These are phyloP conservation scores for Cordyceps cateniannulata DNA, from an alignment of 2,329 filamentous ascomycete species.

Conservation along the genomic window DNA sequence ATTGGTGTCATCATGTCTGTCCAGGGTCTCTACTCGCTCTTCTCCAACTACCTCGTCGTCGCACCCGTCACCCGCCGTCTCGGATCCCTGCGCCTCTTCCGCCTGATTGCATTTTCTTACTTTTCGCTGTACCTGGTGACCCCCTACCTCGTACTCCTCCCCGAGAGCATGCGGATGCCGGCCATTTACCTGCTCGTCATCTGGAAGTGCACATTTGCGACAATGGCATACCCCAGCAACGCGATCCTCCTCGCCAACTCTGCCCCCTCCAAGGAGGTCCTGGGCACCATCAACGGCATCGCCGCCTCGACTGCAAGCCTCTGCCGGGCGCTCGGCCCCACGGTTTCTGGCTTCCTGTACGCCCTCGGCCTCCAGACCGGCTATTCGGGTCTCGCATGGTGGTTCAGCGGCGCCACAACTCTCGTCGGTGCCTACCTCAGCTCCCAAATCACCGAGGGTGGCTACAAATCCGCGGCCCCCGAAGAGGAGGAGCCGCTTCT, in stretches of 20 bases:
- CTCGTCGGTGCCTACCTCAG: constrained; percentile 68
- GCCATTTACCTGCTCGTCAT: constrained; percentile 74
- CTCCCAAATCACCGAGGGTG: constrained; percentile 65
- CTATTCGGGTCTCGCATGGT: constrained; percentile 88
- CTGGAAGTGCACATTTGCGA: constrained; percentile 90
- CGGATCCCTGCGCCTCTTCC: constrained; percentile 76
- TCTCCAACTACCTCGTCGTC: constrained; percentile 79
- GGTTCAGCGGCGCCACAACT: constrained; percentile 75
- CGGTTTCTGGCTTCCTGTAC: constrained; percentile 79
- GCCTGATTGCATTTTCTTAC: constrained; percentile 73
- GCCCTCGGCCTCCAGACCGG: constrained; percentile 71
- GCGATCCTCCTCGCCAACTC: constrained; percentile 86
- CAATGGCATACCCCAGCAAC: constrained; percentile 84
- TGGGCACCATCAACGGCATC: constrained; percentile 88
- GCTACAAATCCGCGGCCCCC: constrained; percentile 34
- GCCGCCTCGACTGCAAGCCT: constrained; percentile 87
- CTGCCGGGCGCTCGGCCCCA: constrained; percentile 81
- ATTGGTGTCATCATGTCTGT: constrained; percentile 85
- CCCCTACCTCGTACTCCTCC: constrained; percentile 83
- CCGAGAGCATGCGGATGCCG: constrained; percentile 60
- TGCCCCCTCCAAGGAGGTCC: constrained; percentile 72
- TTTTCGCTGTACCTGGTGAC: constrained; percentile 81
- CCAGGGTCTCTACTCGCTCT: constrained; percentile 84
- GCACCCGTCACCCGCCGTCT: constrained; percentile 68
- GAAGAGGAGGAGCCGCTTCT: constrained; percentile 33